Evolutionary conservation across 2,329 filamentous ascomycete genomes (phyloP), one percentile per base, ranked within the genome.

Genomic region (Talaromyces sp.): DNA sequence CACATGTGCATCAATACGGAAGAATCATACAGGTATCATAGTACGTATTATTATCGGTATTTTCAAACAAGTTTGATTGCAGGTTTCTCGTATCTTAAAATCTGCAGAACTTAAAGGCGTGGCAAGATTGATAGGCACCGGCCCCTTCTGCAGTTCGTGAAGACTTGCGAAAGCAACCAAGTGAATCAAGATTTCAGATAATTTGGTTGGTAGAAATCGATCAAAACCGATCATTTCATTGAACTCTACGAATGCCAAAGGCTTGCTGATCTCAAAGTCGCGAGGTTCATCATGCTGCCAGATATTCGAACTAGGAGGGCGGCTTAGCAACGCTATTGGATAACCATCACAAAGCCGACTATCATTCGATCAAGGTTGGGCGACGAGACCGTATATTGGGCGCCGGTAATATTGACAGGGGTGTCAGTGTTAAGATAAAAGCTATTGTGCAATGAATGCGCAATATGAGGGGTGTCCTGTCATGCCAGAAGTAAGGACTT

Each of bases 401-500:
- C 35, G 37, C 22, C 9, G 30, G 45, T 53, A 43, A 47, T 33
- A 47, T 51, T 9, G 20, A 27, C 47, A 44, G 42, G 17, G 33
- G 41, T 40, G 14, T 19, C 20, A 17, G 20, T 22, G 37, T 17
- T 27, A 1, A 29, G 36, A 17, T 42, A 27, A 35, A 43, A 37
- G 17, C 37, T 16, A 51, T 49, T 50, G 43, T 52, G 45, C 17
- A 17, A 22, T 41, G 27, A 16, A n/a, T 16, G 16, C 10, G 10
- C 9, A 20, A 39, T 17, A 19, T 39, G 9, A 44, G 27, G 17
- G 13, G 20, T 22, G 33, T 40, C 30, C 14, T 42, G 43, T 33
- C 46, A 57, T 45, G 33, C 29, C 35, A 40, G 22, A 54, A 49
- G 56, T 48, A 62, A 60, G 50, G 49, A 47, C 55, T 48, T 27